Evolutionary conservation across 2,329 filamentous ascomycete genomes (phyloP).

Genomic region (Aspergillus sp.): DNA sequence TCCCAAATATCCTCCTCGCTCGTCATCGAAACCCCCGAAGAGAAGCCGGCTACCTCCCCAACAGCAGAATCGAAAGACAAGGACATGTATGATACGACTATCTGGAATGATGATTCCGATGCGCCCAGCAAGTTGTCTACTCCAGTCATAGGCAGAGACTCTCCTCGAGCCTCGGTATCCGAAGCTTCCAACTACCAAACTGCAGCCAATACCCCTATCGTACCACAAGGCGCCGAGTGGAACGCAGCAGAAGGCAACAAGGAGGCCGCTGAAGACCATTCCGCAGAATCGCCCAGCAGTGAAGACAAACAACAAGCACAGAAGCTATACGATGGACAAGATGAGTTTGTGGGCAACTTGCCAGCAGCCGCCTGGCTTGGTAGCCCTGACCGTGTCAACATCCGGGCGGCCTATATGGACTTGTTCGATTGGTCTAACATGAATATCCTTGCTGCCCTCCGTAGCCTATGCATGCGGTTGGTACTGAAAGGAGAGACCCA

Average conservation of each 20-base stretch:
- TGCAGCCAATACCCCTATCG: constrained; percentile 47
- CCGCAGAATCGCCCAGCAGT: constrained; percentile 50
- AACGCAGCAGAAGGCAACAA: constrained; percentile 24
- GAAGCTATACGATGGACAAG: constrained; percentile 78
- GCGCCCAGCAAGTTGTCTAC: constrained; percentile 29
- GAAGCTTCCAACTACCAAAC: constrained; percentile 51
- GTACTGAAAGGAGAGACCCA: constrained; percentile 91
- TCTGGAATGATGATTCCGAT: constrained; percentile 31
- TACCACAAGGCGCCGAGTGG: constrained; percentile 35
- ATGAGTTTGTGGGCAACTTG: constrained; percentile 77
- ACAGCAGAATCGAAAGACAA: constrained; percentile 13
- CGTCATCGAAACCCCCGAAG: constrained; percentile 16
- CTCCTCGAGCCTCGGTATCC: constrained; percentile 41
- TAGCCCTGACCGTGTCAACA: constrained; percentile 56
- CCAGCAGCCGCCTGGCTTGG: constrained; percentile 89
- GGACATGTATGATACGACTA: constrained; percentile 20
- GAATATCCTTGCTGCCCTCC: constrained; percentile 78
- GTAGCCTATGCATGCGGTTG: constrained; percentile 79
- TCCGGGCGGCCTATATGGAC: constrained; percentile 84
- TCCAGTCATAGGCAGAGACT: constrained; percentile 34
- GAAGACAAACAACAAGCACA: constrained; percentile 78
- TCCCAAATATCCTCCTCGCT: constrained; percentile 24
- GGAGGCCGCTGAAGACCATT: constrained; percentile 24
- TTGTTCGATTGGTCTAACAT: constrained; percentile 83
- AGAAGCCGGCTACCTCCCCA: constrained; percentile 1